These are phyloP conservation scores for Ophiocordyceps unilateralis DNA, from an alignment of 2,329 filamentous ascomycete genomes.

Conservation along the genomic window DNA sequence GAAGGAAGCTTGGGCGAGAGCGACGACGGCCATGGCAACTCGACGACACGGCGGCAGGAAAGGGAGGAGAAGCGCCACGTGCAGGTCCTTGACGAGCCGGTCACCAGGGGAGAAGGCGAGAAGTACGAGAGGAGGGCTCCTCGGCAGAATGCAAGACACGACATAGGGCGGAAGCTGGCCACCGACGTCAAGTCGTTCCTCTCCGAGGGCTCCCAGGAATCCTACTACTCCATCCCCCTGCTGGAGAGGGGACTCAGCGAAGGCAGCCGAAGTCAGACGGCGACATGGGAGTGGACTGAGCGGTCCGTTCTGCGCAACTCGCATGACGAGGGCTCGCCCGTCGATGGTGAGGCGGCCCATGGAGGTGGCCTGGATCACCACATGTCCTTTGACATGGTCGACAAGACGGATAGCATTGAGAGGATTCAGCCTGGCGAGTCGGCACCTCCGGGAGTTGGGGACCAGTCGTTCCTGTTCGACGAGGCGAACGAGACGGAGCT, in stretches of 20 bases:
- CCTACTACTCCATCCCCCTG: conserved; percentile 61
- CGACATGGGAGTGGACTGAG: conserved; percentile 32
- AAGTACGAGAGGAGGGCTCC: neutral
- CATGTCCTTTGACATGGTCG: conserved; percentile 35
- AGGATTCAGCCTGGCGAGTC: conserved; percentile 20
- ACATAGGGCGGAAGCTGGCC: neutral
- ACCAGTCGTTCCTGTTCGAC: conserved; percentile 32
- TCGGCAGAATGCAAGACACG: neutral
- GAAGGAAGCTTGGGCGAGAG: neutral
- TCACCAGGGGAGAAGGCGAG: conserved; percentile 6
- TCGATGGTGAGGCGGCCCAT: conserved; percentile 3
- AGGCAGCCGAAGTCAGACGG: conserved; percentile 24
- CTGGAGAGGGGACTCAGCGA: conserved; percentile 49
- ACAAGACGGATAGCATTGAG: conserved; percentile 34
- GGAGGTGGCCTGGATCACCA: conserved; percentile 13
- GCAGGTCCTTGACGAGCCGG: conserved; percentile 24
- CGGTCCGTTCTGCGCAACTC: conserved; percentile 34
- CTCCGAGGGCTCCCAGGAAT: conserved; percentile 49
- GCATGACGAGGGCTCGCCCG: conserved; percentile 17
- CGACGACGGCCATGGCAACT: neutral
- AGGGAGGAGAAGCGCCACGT: conserved; percentile 27
- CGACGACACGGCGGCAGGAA: conserved; percentile 14
- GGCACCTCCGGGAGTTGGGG: conserved; percentile 10
- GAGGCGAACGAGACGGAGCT: conserved; percentile 37
- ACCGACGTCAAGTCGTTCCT: conserved; percentile 25